Evolutionary conservation across 352 stramenopile genomes (phyloP).

Genomic region (Phytophthora fragariaefolia): DNA sequence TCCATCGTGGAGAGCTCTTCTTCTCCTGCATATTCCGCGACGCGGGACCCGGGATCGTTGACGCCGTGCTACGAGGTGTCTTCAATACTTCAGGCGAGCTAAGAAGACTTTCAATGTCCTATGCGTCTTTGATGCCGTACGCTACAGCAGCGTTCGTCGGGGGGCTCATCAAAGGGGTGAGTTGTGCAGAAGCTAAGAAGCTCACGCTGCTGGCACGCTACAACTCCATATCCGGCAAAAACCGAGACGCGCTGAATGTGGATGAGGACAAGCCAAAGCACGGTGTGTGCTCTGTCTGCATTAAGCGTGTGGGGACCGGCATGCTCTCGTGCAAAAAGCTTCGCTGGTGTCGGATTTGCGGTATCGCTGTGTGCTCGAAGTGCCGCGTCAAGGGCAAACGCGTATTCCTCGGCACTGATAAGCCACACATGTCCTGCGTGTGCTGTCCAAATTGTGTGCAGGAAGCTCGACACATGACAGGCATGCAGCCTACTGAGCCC

Average conservation of each 20-base stretch:
- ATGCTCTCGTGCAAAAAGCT: slow-evolving; percentile 26
- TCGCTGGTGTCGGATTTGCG: slow-evolving; percentile 45
- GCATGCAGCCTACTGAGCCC: slow-evolving; percentile 18
- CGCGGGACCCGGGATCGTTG: slow-evolving; percentile 31
- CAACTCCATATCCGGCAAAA: slow-evolving; percentile 24
- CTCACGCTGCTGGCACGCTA: slow-evolving; percentile 41
- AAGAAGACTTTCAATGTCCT: slow-evolving; percentile 30
- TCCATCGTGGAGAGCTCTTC: slow-evolving; percentile 35
- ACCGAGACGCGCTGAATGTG: slow-evolving; percentile 29
- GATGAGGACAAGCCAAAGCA: slow-evolving; percentile 23
- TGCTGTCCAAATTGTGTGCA: slow-evolving; percentile 41
- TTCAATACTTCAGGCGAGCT: slow-evolving; percentile 41
- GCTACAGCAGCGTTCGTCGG: slow-evolving; percentile 39
- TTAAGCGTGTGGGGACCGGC: slow-evolving; percentile 22
- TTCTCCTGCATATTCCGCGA: slow-evolving; percentile 45
- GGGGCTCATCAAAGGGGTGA: slow-evolving; percentile 31
- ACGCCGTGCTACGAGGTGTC: slow-evolving; percentile 39
- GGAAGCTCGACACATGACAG: slow-evolving; percentile 38
- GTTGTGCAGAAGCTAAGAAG: slow-evolving; percentile 50
- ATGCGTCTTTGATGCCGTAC: slow-evolving; percentile 30
- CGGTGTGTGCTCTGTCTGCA: slow-evolving; percentile 33
- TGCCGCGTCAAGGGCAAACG: slow-evolving; percentile 53
- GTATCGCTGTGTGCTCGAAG: slow-evolving; percentile 42
- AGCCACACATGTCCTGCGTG: slow-evolving; percentile 18
- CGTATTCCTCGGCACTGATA: slow-evolving; percentile 38